Conservation (phyloP, 2,329 filamentous ascomycete genomes). For the Paraphaeosphaeria sporulosa region DNA sequence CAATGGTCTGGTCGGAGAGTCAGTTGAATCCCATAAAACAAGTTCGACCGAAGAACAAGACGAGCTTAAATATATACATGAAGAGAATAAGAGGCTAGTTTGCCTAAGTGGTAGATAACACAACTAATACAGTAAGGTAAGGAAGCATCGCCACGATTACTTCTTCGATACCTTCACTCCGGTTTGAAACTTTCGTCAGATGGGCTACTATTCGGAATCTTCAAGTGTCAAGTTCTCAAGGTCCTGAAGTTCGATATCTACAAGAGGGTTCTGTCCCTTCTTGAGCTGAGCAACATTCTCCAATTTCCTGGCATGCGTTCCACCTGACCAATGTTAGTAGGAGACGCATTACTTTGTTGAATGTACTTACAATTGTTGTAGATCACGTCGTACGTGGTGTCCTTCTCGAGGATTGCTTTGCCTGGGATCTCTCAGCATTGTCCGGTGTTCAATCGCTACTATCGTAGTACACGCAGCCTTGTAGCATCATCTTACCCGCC, state of each 20-base stretch:
- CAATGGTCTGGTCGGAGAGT: conserved; percentile 25
- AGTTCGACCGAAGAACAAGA: too few species aligned
- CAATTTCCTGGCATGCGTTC: neutral
- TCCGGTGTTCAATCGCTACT: neutral
- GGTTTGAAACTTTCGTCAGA: too few species aligned
- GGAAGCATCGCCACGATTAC: too few species aligned
- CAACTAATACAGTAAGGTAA: too few species aligned
- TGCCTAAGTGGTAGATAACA: too few species aligned
- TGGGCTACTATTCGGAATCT: neutral
- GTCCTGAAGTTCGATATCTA: neutral
- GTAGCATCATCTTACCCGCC: neutral
- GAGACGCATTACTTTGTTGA: neutral
- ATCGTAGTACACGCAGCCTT: too few species aligned
- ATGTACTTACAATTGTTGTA: conserved; percentile 4
- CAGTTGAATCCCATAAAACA: too few species aligned
- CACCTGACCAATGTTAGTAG: neutral
- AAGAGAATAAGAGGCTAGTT: too few species aligned
- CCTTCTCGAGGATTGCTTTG: neutral
- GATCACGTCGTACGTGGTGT: neutral
- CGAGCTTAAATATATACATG: too few species aligned
- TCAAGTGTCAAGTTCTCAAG: neutral
- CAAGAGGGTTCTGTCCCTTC: neutral
- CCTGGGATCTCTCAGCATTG: neutral
- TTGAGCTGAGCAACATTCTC: conserved; percentile 2
- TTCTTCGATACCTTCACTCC: too few species aligned